Percentiles rank a stretch among this genome's conserved stretches.
Conservation (phyloP, 2,329 filamentous ascomycete genomes). For the Alternaria burnsii region DNA sequence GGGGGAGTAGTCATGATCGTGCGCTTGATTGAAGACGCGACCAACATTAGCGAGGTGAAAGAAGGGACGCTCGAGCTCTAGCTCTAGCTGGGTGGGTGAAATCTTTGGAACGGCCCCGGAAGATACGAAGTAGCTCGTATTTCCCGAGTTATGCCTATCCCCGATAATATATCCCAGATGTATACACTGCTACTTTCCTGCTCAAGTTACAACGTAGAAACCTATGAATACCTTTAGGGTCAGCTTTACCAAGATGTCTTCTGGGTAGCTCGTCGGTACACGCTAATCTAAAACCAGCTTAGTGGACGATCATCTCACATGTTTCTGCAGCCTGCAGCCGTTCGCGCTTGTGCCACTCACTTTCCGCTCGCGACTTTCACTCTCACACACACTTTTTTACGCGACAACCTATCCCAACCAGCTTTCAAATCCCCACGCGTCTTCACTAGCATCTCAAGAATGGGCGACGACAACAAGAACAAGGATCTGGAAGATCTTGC, state of each 20-base stretch:
- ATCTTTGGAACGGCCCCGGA: constrained; percentile 11
- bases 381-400: no score
- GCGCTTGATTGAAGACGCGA: constrained; percentile 23
- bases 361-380: no score
- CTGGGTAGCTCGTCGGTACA: background rate
- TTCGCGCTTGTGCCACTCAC: background rate
- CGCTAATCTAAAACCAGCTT: constrained; percentile 16
- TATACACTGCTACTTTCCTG: background rate
- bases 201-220: no score
- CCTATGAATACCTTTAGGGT: background rate
- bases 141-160: background rate
- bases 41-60: constrained; percentile 32
- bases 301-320: constrained; percentile 28
- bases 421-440: no score
- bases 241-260: background rate
- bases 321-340: constrained; percentile 16
- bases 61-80: constrained; percentile 10
- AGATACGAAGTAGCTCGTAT: background rate
- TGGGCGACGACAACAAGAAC: constrained; percentile 49
- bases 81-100: constrained; percentile 4
- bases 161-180: background rate
- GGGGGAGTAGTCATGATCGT: constrained; percentile 36
- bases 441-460: constrained; percentile 17
- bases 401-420: no score
- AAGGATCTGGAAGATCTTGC: constrained; percentile 56